phyloP scores from a whole-genome alignment of 805 yeast species.

The Ogataea philodendri region DNA sequence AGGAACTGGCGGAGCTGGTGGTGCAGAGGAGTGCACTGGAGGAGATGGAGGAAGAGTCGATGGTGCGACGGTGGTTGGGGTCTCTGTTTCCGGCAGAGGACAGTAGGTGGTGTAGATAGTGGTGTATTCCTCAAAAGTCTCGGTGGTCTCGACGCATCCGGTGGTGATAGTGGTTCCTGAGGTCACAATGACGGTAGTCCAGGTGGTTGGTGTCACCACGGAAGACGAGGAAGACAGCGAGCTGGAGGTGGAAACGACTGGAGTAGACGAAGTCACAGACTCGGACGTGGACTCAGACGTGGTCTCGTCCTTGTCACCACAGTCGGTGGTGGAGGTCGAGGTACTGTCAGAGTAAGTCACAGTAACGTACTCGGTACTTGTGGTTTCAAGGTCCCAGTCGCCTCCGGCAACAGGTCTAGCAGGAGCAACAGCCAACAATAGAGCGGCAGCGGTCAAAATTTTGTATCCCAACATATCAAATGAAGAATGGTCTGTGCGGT shows the following conservation, averaged over 20 bases:
- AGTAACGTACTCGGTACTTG: constrained; percentile 9
- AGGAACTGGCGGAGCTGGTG: constrained; percentile 3
- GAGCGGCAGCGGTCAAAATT: constrained; percentile 8
- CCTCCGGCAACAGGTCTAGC: constrained; percentile 6
- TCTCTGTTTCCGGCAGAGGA: constrained; percentile 7
- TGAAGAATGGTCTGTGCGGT: neutral
- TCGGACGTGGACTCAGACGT: constrained; percentile 5
- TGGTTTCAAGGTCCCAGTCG: constrained; percentile 6
- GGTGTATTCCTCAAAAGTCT: constrained; percentile 5
- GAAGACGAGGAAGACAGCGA: neutral
- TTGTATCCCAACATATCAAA: constrained; percentile 11
- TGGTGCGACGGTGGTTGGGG: constrained; percentile 1
- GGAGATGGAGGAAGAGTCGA: constrained; percentile 1
- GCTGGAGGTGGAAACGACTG: constrained; percentile 1
- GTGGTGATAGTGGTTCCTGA: constrained; percentile 10
- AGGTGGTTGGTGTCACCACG: constrained; percentile 5
- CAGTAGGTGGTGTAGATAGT: constrained; percentile 11
- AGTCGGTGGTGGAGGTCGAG: constrained; percentile 6
- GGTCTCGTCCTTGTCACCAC: constrained; percentile 5
- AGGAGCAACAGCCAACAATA: constrained; percentile 6
- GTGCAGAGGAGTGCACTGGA: neutral
- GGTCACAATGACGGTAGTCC: constrained; percentile 7
- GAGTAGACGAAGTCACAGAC: no score
- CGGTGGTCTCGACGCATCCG: constrained; percentile 6
- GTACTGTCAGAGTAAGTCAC: constrained; percentile 1